Percentiles rank a stretch among this genome's conserved stretches.
phyloP scores from a whole-genome alignment of 2,329 filamentous ascomycete species.

The Microthyrium microscopicum region DNA sequence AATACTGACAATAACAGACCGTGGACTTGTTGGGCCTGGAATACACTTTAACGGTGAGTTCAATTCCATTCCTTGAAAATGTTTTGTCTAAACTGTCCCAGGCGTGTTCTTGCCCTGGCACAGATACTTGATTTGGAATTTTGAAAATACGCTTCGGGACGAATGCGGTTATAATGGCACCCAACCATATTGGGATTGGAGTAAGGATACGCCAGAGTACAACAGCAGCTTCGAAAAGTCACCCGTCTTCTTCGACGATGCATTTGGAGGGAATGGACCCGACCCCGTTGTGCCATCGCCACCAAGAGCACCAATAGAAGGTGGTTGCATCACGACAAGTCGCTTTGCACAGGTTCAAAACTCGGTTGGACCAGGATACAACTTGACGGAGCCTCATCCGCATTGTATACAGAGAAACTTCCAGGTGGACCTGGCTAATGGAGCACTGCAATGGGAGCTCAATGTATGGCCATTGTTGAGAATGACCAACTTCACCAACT shows the following conservation, averaged over 20 bases:
- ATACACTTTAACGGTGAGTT: slow-evolving; percentile 4
- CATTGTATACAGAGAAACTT: slow-evolving; percentile 1
- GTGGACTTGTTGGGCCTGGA: slow-evolving; percentile 1
- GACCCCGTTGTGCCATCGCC: neutral
- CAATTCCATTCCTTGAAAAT: too few relatives aligned
- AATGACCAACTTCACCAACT: neutral
- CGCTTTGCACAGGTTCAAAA: neutral
- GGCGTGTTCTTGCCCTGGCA: slow-evolving; percentile 25
- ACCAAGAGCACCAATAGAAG: neutral
- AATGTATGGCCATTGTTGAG: slow-evolving; percentile 1
- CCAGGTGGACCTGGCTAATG: neutral
- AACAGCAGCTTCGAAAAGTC: slow-evolving; percentile 12
- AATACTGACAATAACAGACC: neutral
- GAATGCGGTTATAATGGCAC: slow-evolving; percentile 27
- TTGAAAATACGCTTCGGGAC: slow-evolving; percentile 23
- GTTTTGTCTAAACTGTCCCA: slow-evolving; percentile 20
- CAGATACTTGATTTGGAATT: slow-evolving; percentile 25
- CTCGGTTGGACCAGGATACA: neutral
- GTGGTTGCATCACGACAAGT: slow-evolving; percentile 1
- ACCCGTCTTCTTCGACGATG: slow-evolving; percentile 18
- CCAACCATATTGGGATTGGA: slow-evolving; percentile 16
- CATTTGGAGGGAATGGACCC: slow-evolving; percentile 18
- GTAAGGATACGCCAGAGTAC: slow-evolving; percentile 9
- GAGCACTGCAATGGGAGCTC: slow-evolving; percentile 1
- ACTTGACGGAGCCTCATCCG: neutral